Base-by-base conservation (phyloP, 2,329 filamentous ascomycete species). In the Colletotrichum caudatum region DNA sequence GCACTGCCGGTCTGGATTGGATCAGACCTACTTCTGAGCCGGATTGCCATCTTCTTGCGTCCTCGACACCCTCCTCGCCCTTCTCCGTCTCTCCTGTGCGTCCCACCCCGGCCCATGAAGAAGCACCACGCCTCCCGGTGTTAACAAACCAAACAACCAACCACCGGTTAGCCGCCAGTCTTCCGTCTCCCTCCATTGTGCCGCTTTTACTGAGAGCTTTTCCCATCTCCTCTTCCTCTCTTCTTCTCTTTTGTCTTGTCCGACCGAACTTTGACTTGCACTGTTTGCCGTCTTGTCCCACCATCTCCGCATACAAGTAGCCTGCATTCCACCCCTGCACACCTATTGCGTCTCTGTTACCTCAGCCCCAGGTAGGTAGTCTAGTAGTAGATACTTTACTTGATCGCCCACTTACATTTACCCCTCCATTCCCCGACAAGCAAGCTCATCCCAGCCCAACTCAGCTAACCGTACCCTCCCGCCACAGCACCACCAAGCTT, bases 401-500 rank as follows among this genome's bases (percentile, higher is more conserved):
- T 51, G 60, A 53, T 53, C 48, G 29, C 51, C 60, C 23, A 51
- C 60, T 41, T 26, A 50, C 23, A 69, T 56, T 72, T 69, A 72
- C 66, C 69, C 69, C 69, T 72, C 69, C 69, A 72, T 72, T 72
- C 65, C 69, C 69, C 69, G 65, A 63, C 67, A 57, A 39, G 60
- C 60, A 72, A 72, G 69, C 69, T 72, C 69, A 72, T 72, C 69
- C 69, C 65, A 64, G 66, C 69, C 65, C 60, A 48, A 50, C 69
- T 60, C 69, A 72, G 66, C 60, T 64, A 72, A 69, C 64, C 35
- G 56, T 61, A 61, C 29, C 64, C 64, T 66, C 35, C 60, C 68
- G 41, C 57, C 68, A 67, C 35, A 58, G 64, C 35, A 67, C 50
- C 54, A 54, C 54, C 60, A 44, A 64, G 64, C 58, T 67, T 46